A percentile compares a stretch with the other conserved stretches of the same genome.
Evolutionary conservation across 192 early-diverging fungal species (phyloP).

Genomic region (Spizellomyces punctatus): DNA sequence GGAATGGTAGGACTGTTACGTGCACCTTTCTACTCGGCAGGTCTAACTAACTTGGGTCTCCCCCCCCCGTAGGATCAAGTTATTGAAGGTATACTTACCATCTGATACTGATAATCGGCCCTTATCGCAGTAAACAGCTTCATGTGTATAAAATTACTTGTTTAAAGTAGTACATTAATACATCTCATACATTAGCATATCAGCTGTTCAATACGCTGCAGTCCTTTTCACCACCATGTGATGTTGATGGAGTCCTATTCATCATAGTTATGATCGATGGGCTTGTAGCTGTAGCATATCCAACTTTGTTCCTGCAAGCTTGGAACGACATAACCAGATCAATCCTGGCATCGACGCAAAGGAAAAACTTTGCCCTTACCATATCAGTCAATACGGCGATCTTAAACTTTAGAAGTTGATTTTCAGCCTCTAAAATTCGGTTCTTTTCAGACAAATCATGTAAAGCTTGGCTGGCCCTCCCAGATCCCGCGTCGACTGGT

Average conservation of each 20-base stretch:
- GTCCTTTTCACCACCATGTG: not conserved
- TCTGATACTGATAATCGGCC: not conserved
- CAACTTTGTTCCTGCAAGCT: constrained; percentile 26
- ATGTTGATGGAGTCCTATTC: too few species aligned
- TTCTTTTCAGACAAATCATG: constrained; percentile 37
- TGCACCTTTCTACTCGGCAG: not conserved
- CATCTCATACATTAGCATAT: not conserved
- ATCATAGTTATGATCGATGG: not conserved
- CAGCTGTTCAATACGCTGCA: not conserved
- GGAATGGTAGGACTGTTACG: constrained; percentile 39
- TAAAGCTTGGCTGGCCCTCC: constrained; percentile 2
- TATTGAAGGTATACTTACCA: constrained; percentile 44
- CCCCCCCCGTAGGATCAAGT: constrained; percentile 34
- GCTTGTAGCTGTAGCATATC: constrained; percentile 27
- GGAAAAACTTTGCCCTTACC: not conserved
- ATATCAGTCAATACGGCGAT: constrained; percentile 37
- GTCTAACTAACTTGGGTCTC: not conserved
- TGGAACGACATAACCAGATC: not conserved
- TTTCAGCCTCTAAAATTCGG: constrained; percentile 40
- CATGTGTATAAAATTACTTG: too few species aligned
- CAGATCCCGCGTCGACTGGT: not conserved
- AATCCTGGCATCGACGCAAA: not conserved
- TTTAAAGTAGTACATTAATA: too few species aligned
- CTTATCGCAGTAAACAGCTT: too few species aligned
- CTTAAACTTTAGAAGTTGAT: constrained; percentile 42